Conservation (phyloP, 495 filamentous ascomycete species). For the Talaromyces ruber region DNA sequence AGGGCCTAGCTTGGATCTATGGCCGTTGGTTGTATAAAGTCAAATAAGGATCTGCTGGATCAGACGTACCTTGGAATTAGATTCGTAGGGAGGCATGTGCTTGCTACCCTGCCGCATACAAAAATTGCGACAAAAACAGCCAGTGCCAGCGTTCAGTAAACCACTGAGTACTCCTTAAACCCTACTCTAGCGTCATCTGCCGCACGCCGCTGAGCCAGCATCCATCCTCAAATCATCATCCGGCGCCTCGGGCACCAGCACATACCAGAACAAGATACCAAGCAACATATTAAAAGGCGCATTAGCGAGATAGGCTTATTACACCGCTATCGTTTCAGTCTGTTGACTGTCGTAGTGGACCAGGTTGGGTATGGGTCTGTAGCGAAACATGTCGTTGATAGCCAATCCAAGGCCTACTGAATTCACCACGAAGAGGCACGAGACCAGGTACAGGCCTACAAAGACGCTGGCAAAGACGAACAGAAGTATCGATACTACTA, state of each 20-base stretch:
- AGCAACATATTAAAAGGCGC: constrained; percentile 55
- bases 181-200: constrained; percentile 38
- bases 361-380: constrained; percentile 56
- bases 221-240: constrained; percentile 52
- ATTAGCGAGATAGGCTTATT: constrained; percentile 66
- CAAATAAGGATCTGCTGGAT: constrained; percentile 43
- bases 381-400: constrained; percentile 82
- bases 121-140: constrained; percentile 54
- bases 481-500: too few species aligned
- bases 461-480: too few species aligned
- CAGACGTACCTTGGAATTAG: constrained; percentile 33
- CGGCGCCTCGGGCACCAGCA: constrained; percentile 57
- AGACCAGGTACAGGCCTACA: too few species aligned
- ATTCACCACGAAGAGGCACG: constrained; percentile 62
- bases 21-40: too few species aligned
- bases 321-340: constrained; percentile 51
- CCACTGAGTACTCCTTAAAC: constrained; percentile 36
- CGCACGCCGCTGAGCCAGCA: constrained; percentile 39
- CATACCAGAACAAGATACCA: constrained; percentile 55
- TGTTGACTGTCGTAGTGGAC: constrained; percentile 37
- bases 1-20: too few species aligned
- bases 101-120: constrained; percentile 61
- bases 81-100: constrained; percentile 35
- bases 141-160: constrained; percentile 47
- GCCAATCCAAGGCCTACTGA: constrained; percentile 70